Percentiles rank a stretch among this genome's conserved stretches.
Conservation (phyloP, 164 flowering plant species). For the Warburgia ugandensis region DNA sequence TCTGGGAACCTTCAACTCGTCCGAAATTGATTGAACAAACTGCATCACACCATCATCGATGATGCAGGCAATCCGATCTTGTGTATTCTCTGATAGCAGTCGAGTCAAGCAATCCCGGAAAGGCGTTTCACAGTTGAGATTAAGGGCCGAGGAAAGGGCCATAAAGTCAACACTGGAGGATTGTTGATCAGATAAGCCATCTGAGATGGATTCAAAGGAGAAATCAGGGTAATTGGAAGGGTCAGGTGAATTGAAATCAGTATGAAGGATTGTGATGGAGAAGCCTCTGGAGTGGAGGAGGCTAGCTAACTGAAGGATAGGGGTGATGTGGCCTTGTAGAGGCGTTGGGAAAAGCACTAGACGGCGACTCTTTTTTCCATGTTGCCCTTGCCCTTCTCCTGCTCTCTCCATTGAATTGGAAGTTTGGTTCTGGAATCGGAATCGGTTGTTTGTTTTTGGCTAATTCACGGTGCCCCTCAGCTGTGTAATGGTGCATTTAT, state of each 20-base stretch:
- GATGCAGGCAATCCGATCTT: constrained; percentile 14
- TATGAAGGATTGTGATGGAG: constrained; percentile 37
- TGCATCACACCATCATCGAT: constrained; percentile 23
- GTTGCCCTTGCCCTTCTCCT: not conserved
- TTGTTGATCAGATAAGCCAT: constrained; percentile 9
- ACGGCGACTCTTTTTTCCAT: not conserved
- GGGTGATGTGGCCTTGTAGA: constrained; percentile 39
- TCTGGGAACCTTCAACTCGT: constrained; percentile 23
- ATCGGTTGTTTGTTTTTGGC: no score
- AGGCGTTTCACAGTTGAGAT: constrained; percentile 9
- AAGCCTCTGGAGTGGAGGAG: constrained; percentile 36
- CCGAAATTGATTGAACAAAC: constrained; percentile 21
- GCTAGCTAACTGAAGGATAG: constrained; percentile 41
- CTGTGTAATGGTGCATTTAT: no score
- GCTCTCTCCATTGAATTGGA: no score
- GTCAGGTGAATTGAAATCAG: constrained; percentile 32
- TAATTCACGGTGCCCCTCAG: no score
- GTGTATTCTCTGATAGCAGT: constrained; percentile 1
- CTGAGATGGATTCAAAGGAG: constrained; percentile 16
- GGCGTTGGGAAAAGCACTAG: constrained; percentile 37
- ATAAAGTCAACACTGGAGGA: not conserved
- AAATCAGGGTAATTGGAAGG: constrained; percentile 24
- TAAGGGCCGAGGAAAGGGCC: not conserved
- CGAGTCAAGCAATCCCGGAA: constrained; percentile 20
- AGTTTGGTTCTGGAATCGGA: no score